Conservation (phyloP, 306 rosid species). For the Vigna unguiculata region DNA sequence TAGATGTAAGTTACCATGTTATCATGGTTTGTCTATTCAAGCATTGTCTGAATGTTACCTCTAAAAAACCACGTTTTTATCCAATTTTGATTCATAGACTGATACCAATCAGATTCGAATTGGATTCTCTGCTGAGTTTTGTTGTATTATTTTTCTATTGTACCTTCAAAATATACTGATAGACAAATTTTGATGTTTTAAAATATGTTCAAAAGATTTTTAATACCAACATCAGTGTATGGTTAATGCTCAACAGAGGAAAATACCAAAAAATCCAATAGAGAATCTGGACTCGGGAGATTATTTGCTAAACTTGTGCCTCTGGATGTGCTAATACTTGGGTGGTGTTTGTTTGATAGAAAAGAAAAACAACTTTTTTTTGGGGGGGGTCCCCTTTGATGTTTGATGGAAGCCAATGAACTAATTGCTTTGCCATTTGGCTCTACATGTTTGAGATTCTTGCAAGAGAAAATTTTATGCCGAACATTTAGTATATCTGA, state of each 20-base stretch:
- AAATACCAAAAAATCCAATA: too few species aligned
- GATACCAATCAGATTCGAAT: background rate
- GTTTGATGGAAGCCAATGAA: background rate
- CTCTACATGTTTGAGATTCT: background rate
- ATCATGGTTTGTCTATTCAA: slow-evolving; percentile 32
- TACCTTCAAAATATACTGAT: too few species aligned
- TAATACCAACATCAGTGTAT: too few species aligned
- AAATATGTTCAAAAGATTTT: too few species aligned
- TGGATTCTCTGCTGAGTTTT: too few species aligned
- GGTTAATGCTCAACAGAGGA: too few species aligned
- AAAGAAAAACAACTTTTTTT: background rate
- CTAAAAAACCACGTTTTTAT: background rate
- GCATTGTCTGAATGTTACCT: slow-evolving; percentile 2
- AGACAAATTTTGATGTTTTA: too few species aligned
- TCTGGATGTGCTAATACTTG: slow-evolving; percentile 1
- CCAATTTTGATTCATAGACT: background rate
- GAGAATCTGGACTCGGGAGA: too few species aligned
- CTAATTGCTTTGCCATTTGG: slow-evolving; percentile 1
- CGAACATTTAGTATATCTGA: slow-evolving; percentile 3
- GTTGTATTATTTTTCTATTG: too few species aligned
- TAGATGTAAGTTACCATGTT: slow-evolving; percentile 63
- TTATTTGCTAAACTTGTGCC: slow-evolving; percentile 6
- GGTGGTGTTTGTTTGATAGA: slow-evolving; percentile 6
- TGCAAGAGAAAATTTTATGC: slow-evolving; percentile 1
- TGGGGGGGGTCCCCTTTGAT: background rate